Conservation (phyloP, 371 early-diverging fungal species). For the Mucor velutinosus region DNA sequence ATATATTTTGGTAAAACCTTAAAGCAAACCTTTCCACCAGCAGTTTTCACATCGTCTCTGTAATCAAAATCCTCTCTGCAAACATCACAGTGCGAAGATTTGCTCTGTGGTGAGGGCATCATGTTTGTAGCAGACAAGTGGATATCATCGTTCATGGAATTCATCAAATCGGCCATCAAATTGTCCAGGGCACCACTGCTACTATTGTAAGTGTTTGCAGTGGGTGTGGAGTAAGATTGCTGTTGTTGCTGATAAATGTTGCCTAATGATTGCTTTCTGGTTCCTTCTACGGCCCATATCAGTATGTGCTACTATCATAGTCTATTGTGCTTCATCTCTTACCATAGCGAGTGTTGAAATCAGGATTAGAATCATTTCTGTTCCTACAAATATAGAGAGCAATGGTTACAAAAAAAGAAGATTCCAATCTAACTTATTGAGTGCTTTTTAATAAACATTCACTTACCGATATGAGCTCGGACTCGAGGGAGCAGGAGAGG, state of each 20-base stretch:
- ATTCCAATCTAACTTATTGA: neutral
- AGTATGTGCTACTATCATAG: neutral
- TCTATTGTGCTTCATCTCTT: neutral
- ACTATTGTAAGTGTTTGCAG: slow-evolving; percentile 2
- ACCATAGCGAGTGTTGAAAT: slow-evolving; percentile 17
- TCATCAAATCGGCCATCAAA: slow-evolving; percentile 63
- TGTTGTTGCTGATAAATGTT: slow-evolving; percentile 20
- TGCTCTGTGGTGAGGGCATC: neutral
- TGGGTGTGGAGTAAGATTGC: slow-evolving; percentile 10
- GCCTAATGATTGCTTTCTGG: slow-evolving; percentile 26
- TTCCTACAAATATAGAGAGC: slow-evolving; percentile 4
- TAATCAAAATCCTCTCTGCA: slow-evolving; percentile 49
- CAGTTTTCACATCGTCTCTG: slow-evolving; percentile 43
- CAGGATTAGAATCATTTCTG: slow-evolving; percentile 12
- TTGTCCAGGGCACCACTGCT: slow-evolving; percentile 49
- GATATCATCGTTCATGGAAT: slow-evolving; percentile 48
- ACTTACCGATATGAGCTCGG: slow-evolving; percentile 36
- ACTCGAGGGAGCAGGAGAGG: slow-evolving; percentile 43
- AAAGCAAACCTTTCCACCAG: slow-evolving; percentile 26
- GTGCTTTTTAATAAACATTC: slow-evolving; percentile 3
- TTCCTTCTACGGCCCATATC: slow-evolving; percentile 5
- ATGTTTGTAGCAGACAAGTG: neutral
- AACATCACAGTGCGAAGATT: slow-evolving; percentile 10
- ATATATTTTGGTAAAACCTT: neutral
- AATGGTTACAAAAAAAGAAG: slow-evolving; percentile 3